Conservation (phyloP, 2,329 filamentous ascomycete species). For the Lasiodiplodia citricola region DNA sequence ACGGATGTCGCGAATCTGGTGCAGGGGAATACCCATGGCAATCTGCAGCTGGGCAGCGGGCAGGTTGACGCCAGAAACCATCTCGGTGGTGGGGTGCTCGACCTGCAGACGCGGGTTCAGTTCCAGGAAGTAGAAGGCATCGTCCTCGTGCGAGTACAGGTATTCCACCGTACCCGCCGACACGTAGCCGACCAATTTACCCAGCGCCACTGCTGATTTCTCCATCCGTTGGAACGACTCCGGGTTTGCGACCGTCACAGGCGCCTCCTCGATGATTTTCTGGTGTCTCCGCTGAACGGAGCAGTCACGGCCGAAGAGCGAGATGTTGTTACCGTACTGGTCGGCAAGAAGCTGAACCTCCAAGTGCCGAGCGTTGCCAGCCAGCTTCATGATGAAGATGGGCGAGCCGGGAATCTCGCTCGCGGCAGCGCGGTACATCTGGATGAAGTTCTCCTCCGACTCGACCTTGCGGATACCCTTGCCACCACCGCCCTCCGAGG, state of each 20-base stretch:
- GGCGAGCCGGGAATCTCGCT: conserved; percentile 98
- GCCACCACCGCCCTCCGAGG: conserved; percentile 98
- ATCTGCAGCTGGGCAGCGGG: conserved; percentile 97
- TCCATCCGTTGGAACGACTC: conserved; percentile 96
- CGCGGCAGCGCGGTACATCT: conserved; percentile 91
- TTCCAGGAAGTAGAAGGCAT: conserved; percentile 99
- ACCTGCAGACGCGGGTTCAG: conserved; percentile 98
- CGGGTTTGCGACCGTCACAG: conserved; percentile 91
- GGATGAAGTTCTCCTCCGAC: conserved; percentile 80
- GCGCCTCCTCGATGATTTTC: conserved; percentile 99
- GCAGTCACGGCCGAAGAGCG: conserved; percentile 96
- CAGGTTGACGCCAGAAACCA: conserved; percentile 97
- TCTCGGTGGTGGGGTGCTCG: conserved; percentile 98
- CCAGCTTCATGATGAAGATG: conserved; percentile 99
- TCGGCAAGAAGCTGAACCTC: conserved; percentile 97
- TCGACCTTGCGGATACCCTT: conserved; percentile 98
- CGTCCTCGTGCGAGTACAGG: conserved; percentile 94
- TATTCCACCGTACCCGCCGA: conserved; percentile 99
- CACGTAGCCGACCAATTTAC: conserved; percentile 94
- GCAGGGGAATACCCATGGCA: conserved; percentile 96
- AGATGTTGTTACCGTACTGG: conserved; percentile 99
- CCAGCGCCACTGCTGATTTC: conserved; percentile 90
- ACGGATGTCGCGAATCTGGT: conserved; percentile 94
- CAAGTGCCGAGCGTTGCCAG: conserved; percentile 92
- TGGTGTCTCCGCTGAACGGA: conserved; percentile 98